Percentiles rank a stretch among this genome's conserved stretches.
phyloP scores from a whole-genome alignment of 768 basidiomycete genomes.

The Grammothele lineata region DNA sequence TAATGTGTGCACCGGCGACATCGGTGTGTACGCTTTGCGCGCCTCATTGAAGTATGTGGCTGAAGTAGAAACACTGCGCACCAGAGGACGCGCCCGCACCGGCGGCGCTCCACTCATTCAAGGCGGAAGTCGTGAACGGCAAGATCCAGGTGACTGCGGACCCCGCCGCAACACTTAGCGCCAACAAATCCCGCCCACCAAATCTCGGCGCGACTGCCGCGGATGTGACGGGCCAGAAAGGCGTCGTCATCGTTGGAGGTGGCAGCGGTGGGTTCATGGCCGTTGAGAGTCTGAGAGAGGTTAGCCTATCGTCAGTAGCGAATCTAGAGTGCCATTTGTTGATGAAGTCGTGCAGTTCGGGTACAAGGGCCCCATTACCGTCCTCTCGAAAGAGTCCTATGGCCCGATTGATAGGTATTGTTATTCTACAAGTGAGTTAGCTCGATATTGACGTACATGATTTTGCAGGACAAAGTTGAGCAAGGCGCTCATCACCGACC shows the following conservation, averaged over 20 bases:
- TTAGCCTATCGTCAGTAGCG: conserved; percentile 19
- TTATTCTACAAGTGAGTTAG: too few species aligned
- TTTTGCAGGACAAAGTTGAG: conserved; percentile 74
- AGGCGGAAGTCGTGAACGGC: conserved; percentile 57
- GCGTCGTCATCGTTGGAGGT: conserved; percentile 82
- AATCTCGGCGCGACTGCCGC: conserved; percentile 44
- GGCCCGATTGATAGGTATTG: conserved; percentile 78
- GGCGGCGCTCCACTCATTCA: conserved; percentile 74
- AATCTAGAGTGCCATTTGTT: not conserved
- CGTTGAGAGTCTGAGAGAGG: conserved; percentile 80
- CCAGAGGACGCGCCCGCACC: conserved; percentile 89
- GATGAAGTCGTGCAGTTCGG: conserved; percentile 50
- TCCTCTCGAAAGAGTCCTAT: conserved; percentile 76
- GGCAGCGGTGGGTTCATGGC: conserved; percentile 76
- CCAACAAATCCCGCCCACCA: conserved; percentile 61
- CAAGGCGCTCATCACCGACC: conserved; percentile 77
- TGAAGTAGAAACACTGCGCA: not conserved
- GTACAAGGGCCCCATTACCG: conserved; percentile 70
- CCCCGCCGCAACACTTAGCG: conserved; percentile 53
- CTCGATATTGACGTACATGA: not conserved
- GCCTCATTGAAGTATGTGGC: too few species aligned
- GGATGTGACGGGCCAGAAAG: conserved; percentile 33
- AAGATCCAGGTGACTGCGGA: conserved; percentile 80
- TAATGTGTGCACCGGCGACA: conserved; percentile 80
- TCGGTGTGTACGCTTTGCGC: conserved; percentile 55